A percentile compares a stretch with the other conserved stretches of the same genome.
Conservation (phyloP, 2,329 filamentous ascomycete species). For the Neonectria ditissima region DNA sequence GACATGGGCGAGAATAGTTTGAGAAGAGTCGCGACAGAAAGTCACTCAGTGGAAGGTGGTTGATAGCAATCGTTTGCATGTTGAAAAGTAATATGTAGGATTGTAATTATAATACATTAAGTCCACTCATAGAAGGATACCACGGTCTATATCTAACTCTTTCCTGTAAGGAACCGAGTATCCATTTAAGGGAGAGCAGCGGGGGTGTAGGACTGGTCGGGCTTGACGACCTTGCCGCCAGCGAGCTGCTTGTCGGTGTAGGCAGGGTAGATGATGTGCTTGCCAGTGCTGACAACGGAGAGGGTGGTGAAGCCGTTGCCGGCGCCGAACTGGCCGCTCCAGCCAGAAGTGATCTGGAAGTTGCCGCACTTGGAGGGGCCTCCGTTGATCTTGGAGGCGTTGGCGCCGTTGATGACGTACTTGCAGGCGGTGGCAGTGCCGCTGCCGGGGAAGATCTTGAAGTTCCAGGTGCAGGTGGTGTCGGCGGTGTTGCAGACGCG, state of each 20-base stretch:
- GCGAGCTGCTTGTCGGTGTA: slow-evolving; percentile 64
- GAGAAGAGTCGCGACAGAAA: too few species aligned
- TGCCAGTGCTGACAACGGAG: slow-evolving; percentile 56
- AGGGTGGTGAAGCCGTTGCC: slow-evolving; percentile 66
- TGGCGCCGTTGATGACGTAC: slow-evolving; percentile 46
- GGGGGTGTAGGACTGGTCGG: slow-evolving; percentile 60
- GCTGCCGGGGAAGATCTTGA: slow-evolving; percentile 57
- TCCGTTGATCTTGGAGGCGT: slow-evolving; percentile 52
- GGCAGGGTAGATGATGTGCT: slow-evolving; percentile 61
- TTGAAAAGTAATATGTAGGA: too few species aligned
- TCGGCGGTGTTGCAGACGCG: slow-evolving; percentile 55
- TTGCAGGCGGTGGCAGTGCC: slow-evolving; percentile 49
- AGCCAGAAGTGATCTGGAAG: slow-evolving; percentile 64
- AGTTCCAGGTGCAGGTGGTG: slow-evolving; percentile 57
- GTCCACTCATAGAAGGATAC: too few species aligned
- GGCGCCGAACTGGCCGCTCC: slow-evolving; percentile 66
- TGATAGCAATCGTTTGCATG: too few species aligned
- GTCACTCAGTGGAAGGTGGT: too few species aligned
- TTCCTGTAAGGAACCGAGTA: background rate
- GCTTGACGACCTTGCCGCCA: slow-evolving; percentile 58
- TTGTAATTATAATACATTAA: too few species aligned
- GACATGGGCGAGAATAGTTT: too few species aligned
- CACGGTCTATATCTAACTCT: too few species aligned
- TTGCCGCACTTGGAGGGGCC: slow-evolving; percentile 58
- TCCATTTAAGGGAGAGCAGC: slow-evolving; percentile 33